These are phyloP conservation scores for Schizothecium vesticola DNA, from an alignment of 495 filamentous ascomycete species.

Conservation along the genomic window DNA sequence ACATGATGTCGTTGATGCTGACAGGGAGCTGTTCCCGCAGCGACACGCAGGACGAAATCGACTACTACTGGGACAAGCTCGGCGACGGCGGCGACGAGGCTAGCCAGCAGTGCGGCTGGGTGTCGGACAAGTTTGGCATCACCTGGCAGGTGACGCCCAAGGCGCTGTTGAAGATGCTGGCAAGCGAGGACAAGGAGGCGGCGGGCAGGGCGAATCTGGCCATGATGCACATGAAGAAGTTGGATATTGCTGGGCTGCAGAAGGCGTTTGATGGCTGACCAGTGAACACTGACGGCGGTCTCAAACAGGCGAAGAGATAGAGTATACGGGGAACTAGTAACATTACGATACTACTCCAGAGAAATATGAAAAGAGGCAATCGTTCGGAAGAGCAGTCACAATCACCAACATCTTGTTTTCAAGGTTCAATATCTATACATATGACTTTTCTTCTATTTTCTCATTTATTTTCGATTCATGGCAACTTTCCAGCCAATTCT, in stretches of 20 bases:
- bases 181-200: constrained; percentile 14
- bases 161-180: constrained; percentile 23
- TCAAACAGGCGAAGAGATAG: not conserved
- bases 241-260: constrained; percentile 31
- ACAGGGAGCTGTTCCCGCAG: not conserved
- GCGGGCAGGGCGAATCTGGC: constrained; percentile 18
- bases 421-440: too few relatives aligned
- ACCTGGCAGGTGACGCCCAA: constrained; percentile 38
- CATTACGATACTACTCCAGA: too few relatives aligned
- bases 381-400: too few relatives aligned
- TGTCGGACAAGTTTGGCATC: constrained; percentile 35
- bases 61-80: constrained; percentile 37
- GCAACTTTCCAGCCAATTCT: too few relatives aligned
- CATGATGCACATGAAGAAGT: constrained; percentile 36
- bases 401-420: too few relatives aligned
- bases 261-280: constrained; percentile 23
- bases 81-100: constrained; percentile 26
- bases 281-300: not conserved
- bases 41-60: constrained; percentile 35
- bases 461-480: too few relatives aligned
- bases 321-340: too few relatives aligned
- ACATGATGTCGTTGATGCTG: not conserved
- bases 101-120: constrained; percentile 33
- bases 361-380: too few relatives aligned
- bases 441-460: too few relatives aligned